phyloP scores from a whole-genome alignment of 352 stramenopile genomes.

The Nothophytophthora sp. region DNA sequence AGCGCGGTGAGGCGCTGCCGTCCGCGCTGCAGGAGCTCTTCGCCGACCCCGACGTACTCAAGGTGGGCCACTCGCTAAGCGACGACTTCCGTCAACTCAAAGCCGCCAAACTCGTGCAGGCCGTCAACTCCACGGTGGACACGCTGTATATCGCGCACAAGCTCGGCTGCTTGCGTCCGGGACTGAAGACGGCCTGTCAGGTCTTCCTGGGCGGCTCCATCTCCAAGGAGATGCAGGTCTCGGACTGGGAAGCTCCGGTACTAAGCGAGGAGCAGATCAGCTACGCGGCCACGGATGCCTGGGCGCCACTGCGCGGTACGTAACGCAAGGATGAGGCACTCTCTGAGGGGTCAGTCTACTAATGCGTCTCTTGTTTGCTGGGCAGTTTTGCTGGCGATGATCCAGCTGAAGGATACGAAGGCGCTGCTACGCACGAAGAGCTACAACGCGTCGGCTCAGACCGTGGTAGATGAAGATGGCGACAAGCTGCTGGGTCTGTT shows the following conservation, averaged over 20 bases:
- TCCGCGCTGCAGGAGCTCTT: slow-evolving; percentile 63
- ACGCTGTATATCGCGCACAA: slow-evolving; percentile 80
- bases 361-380: slow-evolving; percentile 3
- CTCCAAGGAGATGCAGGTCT: slow-evolving; percentile 88
- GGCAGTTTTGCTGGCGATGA: slow-evolving; percentile 77
- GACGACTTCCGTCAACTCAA: slow-evolving; percentile 77
- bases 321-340: not conserved
- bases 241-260: slow-evolving; percentile 71
- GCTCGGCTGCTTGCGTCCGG: slow-evolving; percentile 71
- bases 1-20: slow-evolving; percentile 49
- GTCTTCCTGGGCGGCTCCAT: slow-evolving; percentile 72
- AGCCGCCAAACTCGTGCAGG: slow-evolving; percentile 51
- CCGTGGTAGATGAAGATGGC: slow-evolving; percentile 38
- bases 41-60: slow-evolving; percentile 57
- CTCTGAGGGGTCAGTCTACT: not conserved
- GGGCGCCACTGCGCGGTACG: slow-evolving; percentile 69
- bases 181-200: slow-evolving; percentile 72
- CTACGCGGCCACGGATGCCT: slow-evolving; percentile 84
- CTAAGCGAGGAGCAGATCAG: slow-evolving; percentile 75
- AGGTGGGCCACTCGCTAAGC: slow-evolving; percentile 77
- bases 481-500: slow-evolving; percentile 56
- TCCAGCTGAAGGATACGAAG: slow-evolving; percentile 63
- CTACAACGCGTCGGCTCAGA: slow-evolving; percentile 48
- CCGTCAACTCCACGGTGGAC: slow-evolving; percentile 73
- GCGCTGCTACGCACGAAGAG: slow-evolving; percentile 63